phyloP scores from a whole-genome alignment of 179 eudicot genomes.

The Spinacia oleracea region DNA sequence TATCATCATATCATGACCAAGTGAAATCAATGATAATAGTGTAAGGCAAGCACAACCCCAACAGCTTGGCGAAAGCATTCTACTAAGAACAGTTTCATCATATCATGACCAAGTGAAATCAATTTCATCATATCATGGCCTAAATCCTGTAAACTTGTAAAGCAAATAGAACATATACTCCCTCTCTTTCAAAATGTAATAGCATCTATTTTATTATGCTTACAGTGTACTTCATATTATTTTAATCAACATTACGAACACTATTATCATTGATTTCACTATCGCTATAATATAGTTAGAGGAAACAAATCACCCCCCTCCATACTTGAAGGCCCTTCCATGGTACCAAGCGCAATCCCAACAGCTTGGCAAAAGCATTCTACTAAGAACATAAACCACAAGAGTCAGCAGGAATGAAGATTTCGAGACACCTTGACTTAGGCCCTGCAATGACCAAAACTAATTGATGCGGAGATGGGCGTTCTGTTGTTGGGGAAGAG shows the following conservation, averaged over 20 bases:
- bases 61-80: too few species aligned
- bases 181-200: background rate
- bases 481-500: too few species aligned
- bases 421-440: background rate
- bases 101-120: too few species aligned
- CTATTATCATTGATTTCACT: background rate
- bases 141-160: background rate
- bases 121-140: too few species aligned
- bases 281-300: background rate
- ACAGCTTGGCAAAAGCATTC: background rate
- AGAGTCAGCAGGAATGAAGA: background rate
- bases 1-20: background rate
- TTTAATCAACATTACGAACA: background rate
- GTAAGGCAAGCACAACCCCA: too few species aligned
- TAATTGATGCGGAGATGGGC: background rate
- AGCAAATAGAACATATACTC: background rate
- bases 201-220: too few species aligned
- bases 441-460: background rate
- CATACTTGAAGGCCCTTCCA: background rate
- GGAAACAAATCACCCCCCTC: background rate
- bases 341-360: background rate
- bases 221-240: too few species aligned
- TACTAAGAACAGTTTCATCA: too few species aligned
- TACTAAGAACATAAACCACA: background rate
- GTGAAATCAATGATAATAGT: background rate